Evolutionary conservation across 352 stramenopile species (phyloP), one percentile per base, ranked within the genome.

Genomic region (Nothophytophthora sp.): DNA sequence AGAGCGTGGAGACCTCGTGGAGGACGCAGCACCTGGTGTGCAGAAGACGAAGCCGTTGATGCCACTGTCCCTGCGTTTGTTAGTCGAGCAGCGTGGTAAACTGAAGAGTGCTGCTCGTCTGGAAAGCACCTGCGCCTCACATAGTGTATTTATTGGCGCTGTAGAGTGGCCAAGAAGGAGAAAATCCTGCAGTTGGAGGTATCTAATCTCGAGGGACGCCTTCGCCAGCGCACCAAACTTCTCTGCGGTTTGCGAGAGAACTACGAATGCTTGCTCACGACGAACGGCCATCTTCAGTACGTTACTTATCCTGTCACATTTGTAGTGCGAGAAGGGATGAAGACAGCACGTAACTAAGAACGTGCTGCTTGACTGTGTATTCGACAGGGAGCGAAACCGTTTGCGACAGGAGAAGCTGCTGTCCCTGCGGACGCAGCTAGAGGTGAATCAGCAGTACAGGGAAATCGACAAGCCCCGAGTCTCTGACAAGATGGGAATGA

Each of bases 141-240:
- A 2, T n/a, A n/a, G n/a, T n/a, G n/a, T n/a, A n/a, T n/a, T 7
- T 28, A 6, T n/a, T 50, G 16, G 2, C 16, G n/a, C 3, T 40
- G 12, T 24, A 83, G 72, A 5, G 58, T 80, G 47, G 55, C 62
- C 4, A 81, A 76, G 57, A 84, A 81, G 41, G 67, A 73, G 27
- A 67, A 63, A 6, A 67, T 72, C 19, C 36, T 84, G 37, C 47
- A 70, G 35, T 49, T 36, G 16, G 63, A 84, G 32, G 52, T 54
- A 22, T 16, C 18, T 4, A 76, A 79, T 47, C 49, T 76, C 4
- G 55, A 75, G 30, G 54, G 61, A 19, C 35, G 63, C 20, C 50
- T 84, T 9, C 4, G 8, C 5, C 48, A 79, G 15, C 58, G 67
- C 39, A 73, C 71, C 9, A 54, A 68, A 25, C 51, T 73, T 41